A percentile compares a stretch with the other conserved stretches of the same genome.
These are phyloP conservation scores for Trametes cubensis DNA, from an alignment of 768 basidiomycete species.

Conservation along the genomic window DNA sequence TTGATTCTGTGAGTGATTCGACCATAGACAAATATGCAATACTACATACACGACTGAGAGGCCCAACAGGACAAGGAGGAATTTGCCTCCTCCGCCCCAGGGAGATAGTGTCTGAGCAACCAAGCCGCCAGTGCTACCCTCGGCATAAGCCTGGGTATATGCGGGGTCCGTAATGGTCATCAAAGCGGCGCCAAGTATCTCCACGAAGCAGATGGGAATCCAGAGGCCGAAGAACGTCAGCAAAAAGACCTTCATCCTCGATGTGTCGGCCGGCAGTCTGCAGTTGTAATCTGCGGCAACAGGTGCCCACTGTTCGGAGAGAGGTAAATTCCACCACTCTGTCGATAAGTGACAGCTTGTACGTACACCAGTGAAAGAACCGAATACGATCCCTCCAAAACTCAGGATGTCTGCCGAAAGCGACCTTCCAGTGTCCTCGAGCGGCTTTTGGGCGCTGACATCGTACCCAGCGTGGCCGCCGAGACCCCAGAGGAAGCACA, in stretches of 20 bases:
- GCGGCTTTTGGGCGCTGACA: slow-evolving; percentile 42
- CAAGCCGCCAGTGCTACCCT: slow-evolving; percentile 49
- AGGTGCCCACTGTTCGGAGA: slow-evolving; percentile 44
- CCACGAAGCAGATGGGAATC: slow-evolving; percentile 50
- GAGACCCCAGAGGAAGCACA: slow-evolving; percentile 55
- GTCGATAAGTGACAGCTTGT: background rate
- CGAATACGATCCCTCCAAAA: slow-evolving; percentile 57
- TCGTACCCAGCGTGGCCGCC: slow-evolving; percentile 51
- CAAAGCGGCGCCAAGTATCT: slow-evolving; percentile 51
- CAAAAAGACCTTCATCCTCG: slow-evolving; percentile 46
- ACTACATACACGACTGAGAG: slow-evolving; percentile 41
- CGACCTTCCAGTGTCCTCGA: slow-evolving; percentile 47
- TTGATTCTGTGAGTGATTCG: background rate
- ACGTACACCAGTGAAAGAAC: slow-evolving; percentile 46
- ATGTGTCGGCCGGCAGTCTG: slow-evolving; percentile 47
- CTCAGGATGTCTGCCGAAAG: slow-evolving; percentile 52
- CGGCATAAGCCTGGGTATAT: slow-evolving; percentile 41
- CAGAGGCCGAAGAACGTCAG: slow-evolving; percentile 54
- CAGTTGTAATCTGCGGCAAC: slow-evolving; percentile 60
- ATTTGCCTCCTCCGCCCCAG: slow-evolving; percentile 47
- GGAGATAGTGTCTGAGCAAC: slow-evolving; percentile 44
- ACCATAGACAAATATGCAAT: background rate
- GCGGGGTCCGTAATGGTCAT: slow-evolving; percentile 41
- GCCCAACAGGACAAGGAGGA: slow-evolving; percentile 49
- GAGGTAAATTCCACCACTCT: background rate